Evolutionary conservation across 208 protist genomes (phyloP).

Genomic region (Crithidia brevicula): DNA sequence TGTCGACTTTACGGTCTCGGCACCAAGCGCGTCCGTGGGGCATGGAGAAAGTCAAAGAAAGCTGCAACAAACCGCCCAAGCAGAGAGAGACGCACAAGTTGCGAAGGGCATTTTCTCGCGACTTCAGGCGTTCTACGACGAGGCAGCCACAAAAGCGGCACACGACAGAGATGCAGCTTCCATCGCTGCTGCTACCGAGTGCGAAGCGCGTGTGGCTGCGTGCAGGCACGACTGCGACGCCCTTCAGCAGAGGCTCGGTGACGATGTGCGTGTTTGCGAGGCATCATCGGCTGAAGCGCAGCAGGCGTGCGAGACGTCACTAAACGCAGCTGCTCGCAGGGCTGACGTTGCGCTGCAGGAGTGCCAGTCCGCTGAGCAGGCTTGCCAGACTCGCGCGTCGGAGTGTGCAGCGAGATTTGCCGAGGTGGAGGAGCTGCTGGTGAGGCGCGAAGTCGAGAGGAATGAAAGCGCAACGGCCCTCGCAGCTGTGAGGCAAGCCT

Average conservation of each 20-base stretch:
- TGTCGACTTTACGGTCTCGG: slow-evolving; percentile 17
- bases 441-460: neutral
- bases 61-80: neutral
- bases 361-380: neutral
- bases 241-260: neutral
- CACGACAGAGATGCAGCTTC: neutral
- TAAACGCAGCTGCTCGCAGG: neutral
- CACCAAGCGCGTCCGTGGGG: neutral
- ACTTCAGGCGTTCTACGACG: slow-evolving; percentile 26
- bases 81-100: slow-evolving; percentile 4
- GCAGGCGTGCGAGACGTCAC: neutral
- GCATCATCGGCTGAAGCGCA: neutral
- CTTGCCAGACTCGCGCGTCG: neutral
- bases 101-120: slow-evolving; percentile 25
- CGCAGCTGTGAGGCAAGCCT: neutral
- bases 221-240: slow-evolving; percentile 12
- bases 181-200: slow-evolving; percentile 4
- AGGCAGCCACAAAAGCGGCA: neutral
- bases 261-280: neutral
- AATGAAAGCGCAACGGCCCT: neutral
- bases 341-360: slow-evolving; percentile 3
- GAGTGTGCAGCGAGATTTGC: neutral
- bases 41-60: neutral
- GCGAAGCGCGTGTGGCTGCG: slow-evolving; percentile 1
- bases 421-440: slow-evolving; percentile 5